Percentiles rank a stretch among this genome's conserved stretches.
phyloP scores from a whole-genome alignment of 345 rosid species.

The Bretschneidera sinensis region DNA sequence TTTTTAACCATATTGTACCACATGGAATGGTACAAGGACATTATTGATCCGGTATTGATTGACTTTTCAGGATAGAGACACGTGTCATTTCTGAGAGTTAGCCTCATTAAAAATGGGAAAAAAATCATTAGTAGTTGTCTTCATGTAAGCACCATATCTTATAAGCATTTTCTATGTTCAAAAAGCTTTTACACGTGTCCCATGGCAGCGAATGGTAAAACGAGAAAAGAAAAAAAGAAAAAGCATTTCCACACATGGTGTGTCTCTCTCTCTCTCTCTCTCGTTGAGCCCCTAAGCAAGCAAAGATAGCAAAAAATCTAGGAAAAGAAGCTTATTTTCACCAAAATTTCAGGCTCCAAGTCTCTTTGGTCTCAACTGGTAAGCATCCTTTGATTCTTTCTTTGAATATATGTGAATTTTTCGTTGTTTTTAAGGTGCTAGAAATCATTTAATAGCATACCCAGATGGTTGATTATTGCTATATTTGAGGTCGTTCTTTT shows the following conservation, averaged over 20 bases:
- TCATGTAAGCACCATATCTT: slow-evolving; percentile 18
- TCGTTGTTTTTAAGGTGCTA: neutral
- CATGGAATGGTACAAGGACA: too few relatives aligned
- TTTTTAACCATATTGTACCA: neutral
- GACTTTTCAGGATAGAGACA: slow-evolving; percentile 27
- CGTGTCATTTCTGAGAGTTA: slow-evolving; percentile 36
- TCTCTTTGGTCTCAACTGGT: slow-evolving; percentile 33
- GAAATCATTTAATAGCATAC: slow-evolving; percentile 5
- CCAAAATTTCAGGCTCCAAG: slow-evolving; percentile 9
- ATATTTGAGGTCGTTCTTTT: neutral
- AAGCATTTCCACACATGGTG: slow-evolving; percentile 6
- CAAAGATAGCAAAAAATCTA: neutral
- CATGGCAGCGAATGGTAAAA: slow-evolving; percentile 14
- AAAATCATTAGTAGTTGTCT: slow-evolving; percentile 26
- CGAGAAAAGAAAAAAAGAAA: neutral
- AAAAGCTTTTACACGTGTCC: slow-evolving; percentile 49
- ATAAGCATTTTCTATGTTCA: slow-evolving; percentile 6
- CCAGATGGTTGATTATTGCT: slow-evolving; percentile 3
- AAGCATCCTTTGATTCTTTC: slow-evolving; percentile 6
- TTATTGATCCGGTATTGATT: slow-evolving; percentile 16
- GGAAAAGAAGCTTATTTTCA: slow-evolving; percentile 11
- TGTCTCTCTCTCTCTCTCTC: too few relatives aligned
- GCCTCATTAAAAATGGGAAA: slow-evolving; percentile 23
- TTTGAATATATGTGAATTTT: neutral
- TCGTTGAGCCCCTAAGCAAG: slow-evolving; percentile 8